A percentile compares a stretch with the other conserved stretches of the same genome.
phyloP scores from a whole-genome alignment of 805 yeast genomes.

The Wickerhamiella galacta region DNA sequence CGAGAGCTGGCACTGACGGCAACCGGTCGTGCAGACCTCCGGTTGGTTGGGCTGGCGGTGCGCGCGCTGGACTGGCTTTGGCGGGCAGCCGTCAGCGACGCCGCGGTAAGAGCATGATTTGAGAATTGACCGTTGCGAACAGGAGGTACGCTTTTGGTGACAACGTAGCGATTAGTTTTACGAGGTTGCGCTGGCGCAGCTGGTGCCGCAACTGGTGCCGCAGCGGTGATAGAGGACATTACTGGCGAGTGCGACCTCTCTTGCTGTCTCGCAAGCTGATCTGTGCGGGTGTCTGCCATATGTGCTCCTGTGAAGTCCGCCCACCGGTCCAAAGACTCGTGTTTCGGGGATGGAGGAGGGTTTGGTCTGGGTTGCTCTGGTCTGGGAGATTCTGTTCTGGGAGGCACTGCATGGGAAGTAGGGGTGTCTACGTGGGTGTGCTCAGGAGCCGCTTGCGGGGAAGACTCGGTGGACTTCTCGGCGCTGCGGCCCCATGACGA shows the following conservation, averaged over 20 bases:
- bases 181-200: constrained; percentile 2
- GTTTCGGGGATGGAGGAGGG: too few species aligned
- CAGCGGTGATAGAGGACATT: background rate
- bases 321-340: background rate
- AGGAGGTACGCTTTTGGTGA: constrained; percentile 3
- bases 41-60: background rate
- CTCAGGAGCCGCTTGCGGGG: too few species aligned
- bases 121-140: background rate
- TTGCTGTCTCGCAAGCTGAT: too few species aligned
- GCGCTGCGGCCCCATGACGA: too few species aligned
- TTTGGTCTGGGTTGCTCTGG: too few species aligned
- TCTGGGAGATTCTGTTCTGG: too few species aligned
- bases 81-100: background rate
- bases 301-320: background rate
- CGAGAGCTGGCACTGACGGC: background rate
- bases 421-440: too few species aligned
- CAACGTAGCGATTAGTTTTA: constrained; percentile 1
- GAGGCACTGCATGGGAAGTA: too few species aligned
- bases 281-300: too few species aligned
- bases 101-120: background rate
- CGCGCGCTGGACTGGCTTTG: background rate
- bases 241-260: background rate
- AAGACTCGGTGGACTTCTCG: too few species aligned
- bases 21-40: background rate
- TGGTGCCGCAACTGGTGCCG: background rate